These are phyloP conservation scores for Amaranthus palmeri DNA, from an alignment of 148 eudicot species.

Conservation along the genomic window DNA sequence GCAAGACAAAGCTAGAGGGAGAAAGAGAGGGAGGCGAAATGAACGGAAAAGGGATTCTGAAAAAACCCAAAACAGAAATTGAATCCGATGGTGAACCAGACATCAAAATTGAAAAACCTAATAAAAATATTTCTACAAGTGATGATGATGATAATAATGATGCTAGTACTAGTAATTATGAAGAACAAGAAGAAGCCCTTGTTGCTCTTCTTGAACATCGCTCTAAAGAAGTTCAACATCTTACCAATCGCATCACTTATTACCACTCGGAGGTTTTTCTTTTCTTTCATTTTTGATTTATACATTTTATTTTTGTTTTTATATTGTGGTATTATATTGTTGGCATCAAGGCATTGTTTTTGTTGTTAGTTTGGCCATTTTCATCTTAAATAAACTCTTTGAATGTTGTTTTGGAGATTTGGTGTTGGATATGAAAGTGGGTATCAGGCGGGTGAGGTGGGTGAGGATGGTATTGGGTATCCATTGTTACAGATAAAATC, in stretches of 20 bases:
- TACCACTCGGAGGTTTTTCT: constrained; percentile 57
- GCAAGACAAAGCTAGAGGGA: background rate
- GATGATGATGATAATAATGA: background rate
- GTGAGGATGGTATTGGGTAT: too few relatives aligned
- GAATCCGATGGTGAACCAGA: background rate
- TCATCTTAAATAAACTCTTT: background rate
- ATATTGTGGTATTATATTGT: background rate
- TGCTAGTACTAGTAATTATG: constrained; percentile 16
- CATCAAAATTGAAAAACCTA: background rate
- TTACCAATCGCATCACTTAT: constrained; percentile 55
- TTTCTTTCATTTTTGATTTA: background rate
- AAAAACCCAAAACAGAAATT: constrained; percentile 25
- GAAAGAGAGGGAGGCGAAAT: constrained; percentile 11
- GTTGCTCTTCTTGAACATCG: constrained; percentile 78
- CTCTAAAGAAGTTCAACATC: constrained; percentile 65
- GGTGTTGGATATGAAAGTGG: background rate
- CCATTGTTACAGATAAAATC: too few relatives aligned
- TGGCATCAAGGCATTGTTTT: background rate
- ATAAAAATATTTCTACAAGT: background rate
- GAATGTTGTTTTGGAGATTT: too few relatives aligned
- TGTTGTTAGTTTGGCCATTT: background rate
- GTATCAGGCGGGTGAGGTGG: background rate
- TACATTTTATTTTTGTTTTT: background rate
- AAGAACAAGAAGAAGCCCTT: constrained; percentile 68
- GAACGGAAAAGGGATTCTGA: constrained; percentile 20